Percentiles rank a stretch among this genome's conserved stretches.
These are phyloP conservation scores for Coniochaeta sp. DNA, from an alignment of 2,329 filamentous ascomycete species.

Conservation along the genomic window DNA sequence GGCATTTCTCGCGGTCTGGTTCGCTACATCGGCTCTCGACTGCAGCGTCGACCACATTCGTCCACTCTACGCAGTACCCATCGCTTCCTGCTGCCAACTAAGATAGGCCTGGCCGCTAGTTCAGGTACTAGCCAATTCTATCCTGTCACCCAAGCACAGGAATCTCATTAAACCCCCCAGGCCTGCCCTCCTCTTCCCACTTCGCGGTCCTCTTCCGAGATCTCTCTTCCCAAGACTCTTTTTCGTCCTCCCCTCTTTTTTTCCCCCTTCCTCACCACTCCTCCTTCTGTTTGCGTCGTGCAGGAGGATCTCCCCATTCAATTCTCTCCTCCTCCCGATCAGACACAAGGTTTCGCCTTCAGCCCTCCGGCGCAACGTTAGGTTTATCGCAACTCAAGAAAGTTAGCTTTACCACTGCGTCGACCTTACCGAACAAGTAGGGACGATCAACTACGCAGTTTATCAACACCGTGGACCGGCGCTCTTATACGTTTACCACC, in stretches of 20 bases:
- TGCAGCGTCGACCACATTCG: background rate
- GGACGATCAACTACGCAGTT: background rate
- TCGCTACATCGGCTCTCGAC: background rate
- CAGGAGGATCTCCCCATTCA: slow-evolving; percentile 23
- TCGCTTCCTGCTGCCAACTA: background rate
- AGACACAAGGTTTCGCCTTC: background rate
- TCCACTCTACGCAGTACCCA: background rate
- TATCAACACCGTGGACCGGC: slow-evolving; percentile 16
- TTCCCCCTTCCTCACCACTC: slow-evolving; percentile 16
- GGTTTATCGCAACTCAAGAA: background rate
- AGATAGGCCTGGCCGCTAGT: background rate
- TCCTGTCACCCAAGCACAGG: slow-evolving; percentile 13
- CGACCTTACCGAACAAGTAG: background rate
- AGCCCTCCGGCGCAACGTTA: background rate
- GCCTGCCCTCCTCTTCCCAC: slow-evolving; percentile 24
- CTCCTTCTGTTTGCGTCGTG: slow-evolving; percentile 16
- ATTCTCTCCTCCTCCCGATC: slow-evolving; percentile 12
- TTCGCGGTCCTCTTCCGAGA: slow-evolving; percentile 22
- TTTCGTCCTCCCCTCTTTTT: slow-evolving; percentile 27
- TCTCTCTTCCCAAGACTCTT: slow-evolving; percentile 29
- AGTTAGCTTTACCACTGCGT: background rate
- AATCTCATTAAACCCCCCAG: slow-evolving; percentile 33
- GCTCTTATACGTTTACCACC: slow-evolving; percentile 2
- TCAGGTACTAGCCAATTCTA: background rate
- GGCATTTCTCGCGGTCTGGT: background rate